Conservation (phyloP, 208 protist species). For the Borovskyia barvae region DNA sequence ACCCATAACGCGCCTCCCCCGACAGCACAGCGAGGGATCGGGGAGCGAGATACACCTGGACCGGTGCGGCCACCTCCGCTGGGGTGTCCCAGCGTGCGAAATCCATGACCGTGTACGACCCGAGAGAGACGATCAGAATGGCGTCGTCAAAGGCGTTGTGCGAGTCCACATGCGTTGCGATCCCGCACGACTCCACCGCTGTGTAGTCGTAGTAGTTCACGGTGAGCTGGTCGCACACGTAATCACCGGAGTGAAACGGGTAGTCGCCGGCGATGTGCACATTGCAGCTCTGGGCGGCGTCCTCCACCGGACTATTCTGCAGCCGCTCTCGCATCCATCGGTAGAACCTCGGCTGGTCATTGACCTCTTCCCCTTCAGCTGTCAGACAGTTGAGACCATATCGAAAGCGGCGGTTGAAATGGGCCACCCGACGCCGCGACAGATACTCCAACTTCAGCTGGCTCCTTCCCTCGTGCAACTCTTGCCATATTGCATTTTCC, state of each 20-base stretch:
- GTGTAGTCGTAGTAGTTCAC: slow-evolving; percentile 82
- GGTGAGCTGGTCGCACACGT: slow-evolving; percentile 70
- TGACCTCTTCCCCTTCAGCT: slow-evolving; percentile 43
- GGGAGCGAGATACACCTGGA: slow-evolving; percentile 46
- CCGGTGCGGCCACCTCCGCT: slow-evolving; percentile 19
- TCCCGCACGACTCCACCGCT: slow-evolving; percentile 39
- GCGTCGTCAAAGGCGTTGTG: slow-evolving; percentile 60
- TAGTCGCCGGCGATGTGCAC: slow-evolving; percentile 34
- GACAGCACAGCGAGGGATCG: slow-evolving; percentile 63
- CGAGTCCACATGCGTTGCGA: slow-evolving; percentile 76
- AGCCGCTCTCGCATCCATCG: slow-evolving; percentile 58
- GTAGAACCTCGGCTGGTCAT: slow-evolving; percentile 61
- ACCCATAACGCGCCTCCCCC: slow-evolving; percentile 66
- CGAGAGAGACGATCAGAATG: slow-evolving; percentile 70
- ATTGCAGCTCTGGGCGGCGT: neutral
- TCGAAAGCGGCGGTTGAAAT: slow-evolving; percentile 82
- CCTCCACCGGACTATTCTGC: slow-evolving; percentile 31
- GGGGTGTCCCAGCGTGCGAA: slow-evolving; percentile 48
- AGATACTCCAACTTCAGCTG: slow-evolving; percentile 45
- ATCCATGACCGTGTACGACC: slow-evolving; percentile 82
- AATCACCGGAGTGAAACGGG: slow-evolving; percentile 15
- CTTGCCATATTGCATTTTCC: slow-evolving; percentile 45
- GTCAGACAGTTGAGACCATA: slow-evolving; percentile 69
- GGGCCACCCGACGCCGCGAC: slow-evolving; percentile 58
- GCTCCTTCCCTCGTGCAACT: slow-evolving; percentile 28